A percentile compares a stretch with the other conserved stretches of the same genome.
phyloP scores from a whole-genome alignment of 2,329 filamentous ascomycete species.

The Ophiosphaerella narmari region DNA sequence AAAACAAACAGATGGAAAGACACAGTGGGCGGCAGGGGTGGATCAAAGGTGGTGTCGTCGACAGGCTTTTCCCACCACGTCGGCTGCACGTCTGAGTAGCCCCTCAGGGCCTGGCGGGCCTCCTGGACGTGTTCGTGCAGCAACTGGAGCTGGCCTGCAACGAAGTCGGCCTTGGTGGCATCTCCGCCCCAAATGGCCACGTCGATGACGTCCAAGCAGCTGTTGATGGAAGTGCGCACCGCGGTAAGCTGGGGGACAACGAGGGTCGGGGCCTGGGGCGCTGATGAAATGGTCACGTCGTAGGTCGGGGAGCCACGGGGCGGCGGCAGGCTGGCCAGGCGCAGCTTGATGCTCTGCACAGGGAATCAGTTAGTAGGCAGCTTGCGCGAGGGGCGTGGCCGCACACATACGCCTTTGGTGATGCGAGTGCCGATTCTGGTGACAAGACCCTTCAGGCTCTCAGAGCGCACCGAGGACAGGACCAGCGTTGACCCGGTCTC shows the following conservation, averaged over 20 bases:
- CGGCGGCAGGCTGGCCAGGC: conserved; percentile 69
- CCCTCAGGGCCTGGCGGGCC: conserved; percentile 63
- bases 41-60: conserved; percentile 61
- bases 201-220: conserved; percentile 80
- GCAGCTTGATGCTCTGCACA: conserved; percentile 72
- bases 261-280: conserved; percentile 61
- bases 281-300: conserved; percentile 57
- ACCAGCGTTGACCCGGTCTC: conserved; percentile 89
- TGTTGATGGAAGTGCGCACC: conserved; percentile 77
- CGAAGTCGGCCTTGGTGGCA: conserved; percentile 61
- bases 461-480: conserved; percentile 82
- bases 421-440: conserved; percentile 89
- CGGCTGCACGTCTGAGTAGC: conserved; percentile 55
- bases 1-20: conserved; percentile 68
- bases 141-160: conserved; percentile 62
- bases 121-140: conserved; percentile 65
- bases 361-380: conserved; percentile 3
- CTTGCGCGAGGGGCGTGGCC: conserved; percentile 37
- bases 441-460: conserved; percentile 89
- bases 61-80: conserved; percentile 62
- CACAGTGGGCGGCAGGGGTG: conserved; percentile 67
- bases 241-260: conserved; percentile 71
- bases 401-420: conserved; percentile 76
- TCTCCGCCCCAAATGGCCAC: conserved; percentile 76
- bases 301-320: conserved; percentile 57